Evolutionary conservation across 2,329 filamentous ascomycete species (phyloP).

Genomic region (Aureobasidium namibiae): DNA sequence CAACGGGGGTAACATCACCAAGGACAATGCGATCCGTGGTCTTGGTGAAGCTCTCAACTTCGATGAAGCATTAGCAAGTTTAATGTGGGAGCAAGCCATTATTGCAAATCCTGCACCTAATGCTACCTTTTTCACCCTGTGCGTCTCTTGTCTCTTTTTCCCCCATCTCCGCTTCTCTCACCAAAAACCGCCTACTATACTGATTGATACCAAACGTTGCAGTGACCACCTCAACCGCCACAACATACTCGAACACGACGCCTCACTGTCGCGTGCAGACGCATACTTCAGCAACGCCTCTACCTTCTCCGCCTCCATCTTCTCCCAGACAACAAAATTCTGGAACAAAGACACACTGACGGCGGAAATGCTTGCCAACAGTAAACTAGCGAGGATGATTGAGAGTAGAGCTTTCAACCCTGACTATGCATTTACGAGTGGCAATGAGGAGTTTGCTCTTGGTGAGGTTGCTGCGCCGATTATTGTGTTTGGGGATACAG

Average conservation of each 20-base stretch:
- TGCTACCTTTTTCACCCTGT: not conserved
- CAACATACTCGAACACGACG: not conserved
- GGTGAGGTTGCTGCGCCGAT: not conserved
- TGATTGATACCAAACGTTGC: not conserved
- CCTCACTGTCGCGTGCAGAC: not conserved
- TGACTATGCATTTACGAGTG: not conserved
- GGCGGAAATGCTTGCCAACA: not conserved
- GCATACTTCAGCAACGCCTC: not conserved
- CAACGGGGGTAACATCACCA: constrained; percentile 15
- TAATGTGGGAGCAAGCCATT: constrained; percentile 1
- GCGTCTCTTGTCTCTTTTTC: not conserved
- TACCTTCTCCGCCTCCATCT: not conserved
- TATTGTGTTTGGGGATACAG: not conserved
- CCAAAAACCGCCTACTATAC: too few species aligned
- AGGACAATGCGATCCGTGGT: not conserved
- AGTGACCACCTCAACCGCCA: not conserved
- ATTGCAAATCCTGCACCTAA: not conserved
- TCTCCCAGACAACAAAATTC: not conserved
- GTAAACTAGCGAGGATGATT: not conserved
- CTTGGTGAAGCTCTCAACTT: not conserved
- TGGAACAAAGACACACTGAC: not conserved
- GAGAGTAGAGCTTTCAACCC: not conserved
- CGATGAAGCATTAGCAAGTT: not conserved
- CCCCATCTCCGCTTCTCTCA: too few species aligned
- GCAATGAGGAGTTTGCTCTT: not conserved